Evolutionary conservation across 371 early-diverging fungal species (phyloP).

Genomic region (Zopfochytrium polystomum): DNA sequence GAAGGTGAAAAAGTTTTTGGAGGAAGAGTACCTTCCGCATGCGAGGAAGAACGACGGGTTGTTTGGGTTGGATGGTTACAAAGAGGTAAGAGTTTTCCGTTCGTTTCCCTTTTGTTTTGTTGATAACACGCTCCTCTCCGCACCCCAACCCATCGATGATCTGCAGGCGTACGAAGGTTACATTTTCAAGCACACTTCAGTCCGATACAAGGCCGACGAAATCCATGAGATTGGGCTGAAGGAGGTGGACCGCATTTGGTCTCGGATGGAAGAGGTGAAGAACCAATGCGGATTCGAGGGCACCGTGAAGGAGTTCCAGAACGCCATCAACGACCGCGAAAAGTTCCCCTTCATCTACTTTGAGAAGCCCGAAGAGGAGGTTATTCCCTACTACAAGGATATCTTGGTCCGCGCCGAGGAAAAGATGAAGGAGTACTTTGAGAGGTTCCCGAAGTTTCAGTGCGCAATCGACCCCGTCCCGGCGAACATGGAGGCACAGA

Average conservation of each 20-base stretch:
- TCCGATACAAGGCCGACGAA: conserved; percentile 33
- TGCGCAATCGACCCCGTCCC: conserved; percentile 35
- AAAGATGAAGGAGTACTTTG: too few species aligned
- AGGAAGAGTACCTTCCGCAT: conserved; percentile 40
- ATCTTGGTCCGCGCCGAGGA: conserved; percentile 30
- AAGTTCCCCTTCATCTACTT: conserved; percentile 24
- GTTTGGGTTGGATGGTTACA: too few species aligned
- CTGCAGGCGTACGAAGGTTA: conserved; percentile 21
- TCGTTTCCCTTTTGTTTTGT: not conserved
- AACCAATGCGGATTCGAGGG: conserved; percentile 35
- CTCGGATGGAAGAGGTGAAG: too few species aligned
- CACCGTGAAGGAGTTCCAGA: conserved; percentile 25
- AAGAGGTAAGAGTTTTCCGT: conserved; percentile 13
- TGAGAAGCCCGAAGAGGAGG: too few species aligned
- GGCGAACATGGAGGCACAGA: conserved; percentile 19
- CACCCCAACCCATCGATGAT: too few species aligned
- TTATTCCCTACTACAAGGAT: conserved; percentile 16
- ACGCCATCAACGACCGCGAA: conserved; percentile 33
- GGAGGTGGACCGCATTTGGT: conserved; percentile 20
- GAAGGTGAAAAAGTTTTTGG: conserved; percentile 29
- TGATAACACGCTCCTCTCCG: too few species aligned
- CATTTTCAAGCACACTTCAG: conserved; percentile 28
- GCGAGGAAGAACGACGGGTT: conserved; percentile 32
- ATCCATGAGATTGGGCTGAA: conserved; percentile 37
- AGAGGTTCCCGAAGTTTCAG: conserved; percentile 21